Base-by-base conservation (phyloP, 768 basidiomycete species). In the Panaeolus cyanescens region DNA sequence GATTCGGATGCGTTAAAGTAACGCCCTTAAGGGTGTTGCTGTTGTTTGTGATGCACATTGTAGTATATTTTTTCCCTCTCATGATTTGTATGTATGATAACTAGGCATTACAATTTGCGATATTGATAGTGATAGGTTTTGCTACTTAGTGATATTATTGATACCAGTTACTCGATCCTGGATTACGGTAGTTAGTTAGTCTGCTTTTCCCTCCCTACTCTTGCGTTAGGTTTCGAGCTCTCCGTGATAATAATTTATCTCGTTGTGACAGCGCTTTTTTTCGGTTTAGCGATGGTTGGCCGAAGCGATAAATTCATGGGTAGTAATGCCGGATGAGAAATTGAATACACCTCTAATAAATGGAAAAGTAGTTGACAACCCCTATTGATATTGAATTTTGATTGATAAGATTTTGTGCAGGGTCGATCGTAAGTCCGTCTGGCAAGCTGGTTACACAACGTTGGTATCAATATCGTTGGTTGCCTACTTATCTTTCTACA, bases 161-260 rank as follows among this genome's bases (percentile, higher is more conserved):
- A 50, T 28, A 50, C 45, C 45, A 50, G 15, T 50, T 22, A 20
- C 30, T 50, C 22, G 5, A 25, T 50, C 22, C 13, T n/a, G n/a
- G n/a, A n/a, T n/a, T n/a, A n/a, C n/a, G n/a, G 45, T 30, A 50
- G 45, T 50, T 50, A 50, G 45, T 50, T 50, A 28, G 45, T 50
- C 30, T 50, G 45, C 25, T 28, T 39, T 7, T 19, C 37, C 25
- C 22, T 13, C 40, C 45, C 45, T 28, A 50, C 45, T 50, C 45
- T 50, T 50, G 33, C 45, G 13, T 25, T 30, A 25, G 17, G 25
- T 12, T 3, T 50, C 45, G 25, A 50, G 22, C 15, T 13, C 2
- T 28, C 13, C 17, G 25, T 28, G 45, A 50, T 50, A 28, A 13
- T 25, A 28, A 50, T 50, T 50, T 28, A 15, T 25, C 25, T 50